These are phyloP conservation scores for Rhododendron simsii DNA, from an alignment of 148 eudicot species.

Conservation along the genomic window DNA sequence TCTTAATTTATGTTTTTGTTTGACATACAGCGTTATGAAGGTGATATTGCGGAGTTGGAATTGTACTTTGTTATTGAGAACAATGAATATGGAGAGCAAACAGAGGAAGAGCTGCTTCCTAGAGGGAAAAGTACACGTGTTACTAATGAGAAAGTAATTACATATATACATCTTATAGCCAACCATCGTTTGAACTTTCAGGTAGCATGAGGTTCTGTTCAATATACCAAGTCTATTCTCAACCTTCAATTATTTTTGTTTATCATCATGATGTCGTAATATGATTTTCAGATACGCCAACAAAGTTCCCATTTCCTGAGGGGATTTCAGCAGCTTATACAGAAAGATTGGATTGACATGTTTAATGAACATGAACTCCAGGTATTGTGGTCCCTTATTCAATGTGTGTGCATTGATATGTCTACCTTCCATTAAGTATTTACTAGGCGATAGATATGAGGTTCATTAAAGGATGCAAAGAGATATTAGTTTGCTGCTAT, in stretches of 20 bases:
- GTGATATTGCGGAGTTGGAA: slow-evolving; percentile 74
- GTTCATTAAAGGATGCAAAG: background rate
- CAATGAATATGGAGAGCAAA: slow-evolving; percentile 96
- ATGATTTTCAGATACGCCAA: slow-evolving; percentile 73
- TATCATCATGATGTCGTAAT: background rate
- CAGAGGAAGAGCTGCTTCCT: slow-evolving; percentile 80
- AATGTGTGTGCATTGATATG: background rate
- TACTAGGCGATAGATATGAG: background rate
- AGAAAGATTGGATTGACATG: slow-evolving; percentile 95
- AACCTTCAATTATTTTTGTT: background rate
- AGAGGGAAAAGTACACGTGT: slow-evolving; percentile 80
- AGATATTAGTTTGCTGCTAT: background rate
- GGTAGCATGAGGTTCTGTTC: slow-evolving; percentile 30
- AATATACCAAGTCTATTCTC: background rate
- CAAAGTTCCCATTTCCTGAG: slow-evolving; percentile 82
- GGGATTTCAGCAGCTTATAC: slow-evolving; percentile 91
- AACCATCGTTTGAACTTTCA: slow-evolving; percentile 90
- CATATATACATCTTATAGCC: slow-evolving; percentile 80
- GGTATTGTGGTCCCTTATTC: slow-evolving; percentile 33
- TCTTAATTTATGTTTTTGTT: background rate
- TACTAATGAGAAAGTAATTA: slow-evolving; percentile 83
- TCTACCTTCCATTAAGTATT: background rate
- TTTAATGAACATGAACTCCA: slow-evolving; percentile 98
- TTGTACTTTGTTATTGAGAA: slow-evolving; percentile 88
- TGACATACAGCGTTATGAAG: slow-evolving; percentile 63